Conservation (phyloP, 1,284 basidiomycete species). For the Sporisorium iseilematis-ciliati region DNA sequence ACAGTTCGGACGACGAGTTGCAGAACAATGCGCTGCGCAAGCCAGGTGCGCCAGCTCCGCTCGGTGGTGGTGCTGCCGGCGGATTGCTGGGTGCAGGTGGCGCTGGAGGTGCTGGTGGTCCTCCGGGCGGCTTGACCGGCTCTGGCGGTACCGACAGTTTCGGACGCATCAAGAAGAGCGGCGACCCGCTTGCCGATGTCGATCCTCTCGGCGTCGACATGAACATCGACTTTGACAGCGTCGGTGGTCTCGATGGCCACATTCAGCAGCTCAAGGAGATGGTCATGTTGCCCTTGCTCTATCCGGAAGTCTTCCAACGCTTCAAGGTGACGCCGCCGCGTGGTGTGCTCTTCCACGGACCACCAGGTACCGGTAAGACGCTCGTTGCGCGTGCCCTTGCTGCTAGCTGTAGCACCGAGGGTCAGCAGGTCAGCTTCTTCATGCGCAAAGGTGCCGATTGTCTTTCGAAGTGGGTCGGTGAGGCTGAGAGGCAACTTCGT, state of each 20-base stretch:
- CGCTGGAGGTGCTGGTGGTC: slow-evolving; percentile 40
- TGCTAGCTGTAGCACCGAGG: slow-evolving; percentile 89
- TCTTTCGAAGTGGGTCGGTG: slow-evolving; percentile 98
- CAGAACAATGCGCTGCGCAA: slow-evolving; percentile 50
- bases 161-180: slow-evolving; percentile 63
- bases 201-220: slow-evolving; percentile 95
- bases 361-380: slow-evolving; percentile 69
- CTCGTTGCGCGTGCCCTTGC: slow-evolving; percentile 86
- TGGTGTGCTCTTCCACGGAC: slow-evolving; percentile 87
- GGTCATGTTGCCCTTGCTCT: slow-evolving; percentile 93
- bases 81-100: slow-evolving; percentile 58
- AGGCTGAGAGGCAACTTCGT: slow-evolving; percentile 95
- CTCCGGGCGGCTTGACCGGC: slow-evolving; percentile 42
- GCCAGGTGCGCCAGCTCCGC: slow-evolving; percentile 37
- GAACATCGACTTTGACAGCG: slow-evolving; percentile 94
- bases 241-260: slow-evolving; percentile 96
- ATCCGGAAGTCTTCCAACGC: slow-evolving; percentile 96
- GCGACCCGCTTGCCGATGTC: slow-evolving; percentile 86
- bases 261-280: slow-evolving; percentile 98
- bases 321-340: slow-evolving; percentile 95
- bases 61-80: slow-evolving; percentile 36
- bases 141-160: slow-evolving; percentile 53
- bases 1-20: slow-evolving; percentile 66
- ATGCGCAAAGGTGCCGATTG: slow-evolving; percentile 99
- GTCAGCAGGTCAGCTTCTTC: slow-evolving; percentile 94